A percentile compares a stretch with the other conserved stretches of the same genome.
phyloP scores from a whole-genome alignment of 176 grass and related monocot genomes.

The Musa schizocarpa region DNA sequence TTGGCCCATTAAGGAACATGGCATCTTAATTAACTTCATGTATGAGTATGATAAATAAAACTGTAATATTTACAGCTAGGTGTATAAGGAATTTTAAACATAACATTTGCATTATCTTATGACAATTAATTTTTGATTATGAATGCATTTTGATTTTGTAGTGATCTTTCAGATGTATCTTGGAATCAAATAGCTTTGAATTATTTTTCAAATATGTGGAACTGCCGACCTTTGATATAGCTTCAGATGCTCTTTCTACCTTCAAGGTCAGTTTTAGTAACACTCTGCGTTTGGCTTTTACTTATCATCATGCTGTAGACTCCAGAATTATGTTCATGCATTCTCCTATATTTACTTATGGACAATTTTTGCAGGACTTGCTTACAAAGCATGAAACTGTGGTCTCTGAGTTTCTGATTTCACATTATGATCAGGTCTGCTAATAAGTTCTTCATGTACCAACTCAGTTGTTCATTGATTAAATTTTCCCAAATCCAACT shows the following conservation, averaged over 20 bases:
- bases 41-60: neutral
- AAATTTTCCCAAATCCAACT: neutral
- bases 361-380: constrained; percentile 61
- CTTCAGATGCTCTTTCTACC: constrained; percentile 95
- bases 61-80: neutral
- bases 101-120: neutral
- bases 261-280: constrained; percentile 67
- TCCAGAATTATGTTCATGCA: neutral
- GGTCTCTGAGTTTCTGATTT: constrained; percentile 66
- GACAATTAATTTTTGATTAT: constrained; percentile 29
- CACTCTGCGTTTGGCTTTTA: neutral
- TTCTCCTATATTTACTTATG: neutral
- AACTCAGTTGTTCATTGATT: neutral
- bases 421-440: constrained; percentile 79
- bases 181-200: constrained; percentile 92
- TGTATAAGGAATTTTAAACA: neutral
- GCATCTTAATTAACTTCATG: neutral
- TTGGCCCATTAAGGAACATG: neutral
- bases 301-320: neutral
- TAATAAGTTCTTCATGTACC: neutral
- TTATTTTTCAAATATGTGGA: constrained; percentile 98
- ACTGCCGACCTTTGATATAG: constrained; percentile 98
- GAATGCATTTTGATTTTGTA: constrained; percentile 78
- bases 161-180: constrained; percentile 98
- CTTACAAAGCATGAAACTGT: constrained; percentile 85